Conservation (phyloP, 2,329 filamentous ascomycete species). For the Tolypocladium cylindrosporum region DNA sequence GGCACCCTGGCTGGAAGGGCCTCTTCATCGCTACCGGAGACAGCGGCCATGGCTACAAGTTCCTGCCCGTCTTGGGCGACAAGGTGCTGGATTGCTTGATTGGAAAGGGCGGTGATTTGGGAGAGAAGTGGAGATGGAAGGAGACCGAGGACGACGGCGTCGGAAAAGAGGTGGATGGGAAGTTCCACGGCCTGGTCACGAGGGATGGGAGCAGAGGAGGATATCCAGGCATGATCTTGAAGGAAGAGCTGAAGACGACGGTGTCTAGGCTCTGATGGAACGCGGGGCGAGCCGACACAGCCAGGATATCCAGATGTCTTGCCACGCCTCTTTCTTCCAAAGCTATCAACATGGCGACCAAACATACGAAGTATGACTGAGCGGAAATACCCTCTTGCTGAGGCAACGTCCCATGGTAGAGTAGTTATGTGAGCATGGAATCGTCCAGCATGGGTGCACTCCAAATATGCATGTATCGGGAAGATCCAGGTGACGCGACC, state of each 20-base stretch:
- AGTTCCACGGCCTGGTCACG: conserved; percentile 31
- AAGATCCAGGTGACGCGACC: background rate
- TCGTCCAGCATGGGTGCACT: background rate
- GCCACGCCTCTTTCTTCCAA: background rate
- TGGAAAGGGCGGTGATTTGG: conserved; percentile 38
- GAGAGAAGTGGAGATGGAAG: conserved; percentile 55
- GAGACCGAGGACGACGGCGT: conserved; percentile 31
- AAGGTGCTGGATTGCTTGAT: conserved; percentile 48
- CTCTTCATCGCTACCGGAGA: conserved; percentile 54
- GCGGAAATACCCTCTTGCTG: background rate
- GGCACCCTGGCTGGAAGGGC: conserved; percentile 51
- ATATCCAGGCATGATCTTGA: conserved; percentile 32
- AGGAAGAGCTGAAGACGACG: conserved; percentile 26
- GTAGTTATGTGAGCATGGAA: background rate
- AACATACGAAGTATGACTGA: background rate
- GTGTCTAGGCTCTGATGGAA: conserved; percentile 2
- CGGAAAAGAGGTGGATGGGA: conserved; percentile 22
- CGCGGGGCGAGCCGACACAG: conserved; percentile 3
- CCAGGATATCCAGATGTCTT: background rate
- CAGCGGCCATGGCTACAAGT: conserved; percentile 60
- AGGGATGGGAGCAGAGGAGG: conserved; percentile 45
- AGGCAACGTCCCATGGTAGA: background rate
- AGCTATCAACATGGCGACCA: background rate
- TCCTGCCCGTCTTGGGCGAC: conserved; percentile 55
- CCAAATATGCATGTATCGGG: background rate